These are phyloP conservation scores for Thermoascus crustaceus DNA, from an alignment of 2,329 filamentous ascomycete genomes.

Conservation along the genomic window DNA sequence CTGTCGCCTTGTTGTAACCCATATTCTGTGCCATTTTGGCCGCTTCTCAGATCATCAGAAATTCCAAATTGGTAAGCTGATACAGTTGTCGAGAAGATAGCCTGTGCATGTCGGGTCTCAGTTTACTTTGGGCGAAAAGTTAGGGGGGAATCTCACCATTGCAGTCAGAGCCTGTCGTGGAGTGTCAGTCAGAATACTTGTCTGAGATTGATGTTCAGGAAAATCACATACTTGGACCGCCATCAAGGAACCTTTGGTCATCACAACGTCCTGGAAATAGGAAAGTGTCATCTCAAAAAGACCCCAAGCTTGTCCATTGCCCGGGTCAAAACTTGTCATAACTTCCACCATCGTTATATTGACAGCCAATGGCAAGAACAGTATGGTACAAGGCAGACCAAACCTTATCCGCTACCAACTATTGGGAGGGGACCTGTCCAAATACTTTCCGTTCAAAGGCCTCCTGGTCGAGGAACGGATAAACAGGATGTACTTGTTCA, in stretches of 20 bases:
- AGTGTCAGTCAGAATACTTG: not conserved
- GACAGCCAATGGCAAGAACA: conserved; percentile 30
- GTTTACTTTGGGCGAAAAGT: not conserved
- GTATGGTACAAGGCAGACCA: conserved; percentile 32
- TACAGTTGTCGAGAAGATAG: conserved; percentile 5
- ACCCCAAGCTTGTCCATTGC: conserved; percentile 30
- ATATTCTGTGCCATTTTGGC: conserved; percentile 21
- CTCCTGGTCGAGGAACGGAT: conserved; percentile 32
- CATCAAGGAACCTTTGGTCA: conserved; percentile 3
- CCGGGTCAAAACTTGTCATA: conserved; percentile 34
- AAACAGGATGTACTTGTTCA: conserved; percentile 28
- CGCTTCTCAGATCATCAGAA: conserved; percentile 18
- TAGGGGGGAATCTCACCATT: conserved; percentile 2
- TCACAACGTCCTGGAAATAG: conserved; percentile 5
- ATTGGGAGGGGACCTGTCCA: conserved; percentile 40
- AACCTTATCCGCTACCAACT: conserved; percentile 48
- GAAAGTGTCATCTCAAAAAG: conserved; percentile 10
- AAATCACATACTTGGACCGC: conserved; percentile 5
- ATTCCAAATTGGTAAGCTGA: conserved; percentile 5
- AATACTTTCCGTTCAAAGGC: conserved; percentile 30
- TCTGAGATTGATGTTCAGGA: not conserved
- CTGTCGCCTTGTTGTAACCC: conserved; percentile 17
- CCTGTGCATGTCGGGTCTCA: not conserved
- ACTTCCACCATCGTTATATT: conserved; percentile 24
- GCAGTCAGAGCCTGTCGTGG: conserved; percentile 3